phyloP scores from a whole-genome alignment of 1,139 yeast species.

The Ogataea hybrid region DNA sequence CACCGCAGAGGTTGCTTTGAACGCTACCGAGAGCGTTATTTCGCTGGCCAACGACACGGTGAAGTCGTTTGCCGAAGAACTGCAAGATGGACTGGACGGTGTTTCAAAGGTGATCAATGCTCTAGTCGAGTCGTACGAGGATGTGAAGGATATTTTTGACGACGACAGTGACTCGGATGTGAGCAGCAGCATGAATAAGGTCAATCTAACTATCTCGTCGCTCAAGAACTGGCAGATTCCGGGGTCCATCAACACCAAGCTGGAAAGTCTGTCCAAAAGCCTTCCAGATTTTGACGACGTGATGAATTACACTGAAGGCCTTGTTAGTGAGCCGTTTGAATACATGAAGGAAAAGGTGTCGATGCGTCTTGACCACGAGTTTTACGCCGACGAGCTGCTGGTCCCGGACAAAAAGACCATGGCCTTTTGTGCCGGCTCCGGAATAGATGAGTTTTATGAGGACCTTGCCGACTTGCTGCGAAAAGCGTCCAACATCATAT shows the following conservation, averaged over 20 bases:
- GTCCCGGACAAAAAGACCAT: constrained; percentile 24
- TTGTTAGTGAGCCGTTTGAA: constrained; percentile 54
- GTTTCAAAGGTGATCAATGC: constrained; percentile 53
- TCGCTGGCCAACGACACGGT: constrained; percentile 60
- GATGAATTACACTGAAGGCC: constrained; percentile 44
- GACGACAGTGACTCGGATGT: constrained; percentile 34
- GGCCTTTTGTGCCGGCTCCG: constrained; percentile 27
- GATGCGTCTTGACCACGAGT: constrained; percentile 15
- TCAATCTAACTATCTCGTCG: constrained; percentile 58
- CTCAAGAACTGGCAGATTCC: constrained; percentile 66
- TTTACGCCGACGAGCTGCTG: constrained; percentile 23
- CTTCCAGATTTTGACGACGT: constrained; percentile 61
- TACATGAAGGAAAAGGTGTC: constrained; percentile 42
- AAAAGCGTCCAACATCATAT: constrained; percentile 36
- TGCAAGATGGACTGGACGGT: constrained; percentile 61
- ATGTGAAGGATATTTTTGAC: constrained; percentile 55
- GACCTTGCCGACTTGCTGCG: constrained; percentile 34
- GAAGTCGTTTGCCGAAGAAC: constrained; percentile 49
- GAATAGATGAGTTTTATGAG: constrained; percentile 39
- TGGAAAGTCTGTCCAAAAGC: constrained; percentile 44
- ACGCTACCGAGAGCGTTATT: constrained; percentile 65
- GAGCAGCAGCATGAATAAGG: constrained; percentile 36
- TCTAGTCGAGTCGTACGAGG: constrained; percentile 39
- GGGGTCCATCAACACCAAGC: constrained; percentile 49
- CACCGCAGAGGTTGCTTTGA: constrained; percentile 68